Evolutionary conservation across 495 filamentous ascomycete genomes (phyloP).

Genomic region (Alectoria sarmentosa): DNA sequence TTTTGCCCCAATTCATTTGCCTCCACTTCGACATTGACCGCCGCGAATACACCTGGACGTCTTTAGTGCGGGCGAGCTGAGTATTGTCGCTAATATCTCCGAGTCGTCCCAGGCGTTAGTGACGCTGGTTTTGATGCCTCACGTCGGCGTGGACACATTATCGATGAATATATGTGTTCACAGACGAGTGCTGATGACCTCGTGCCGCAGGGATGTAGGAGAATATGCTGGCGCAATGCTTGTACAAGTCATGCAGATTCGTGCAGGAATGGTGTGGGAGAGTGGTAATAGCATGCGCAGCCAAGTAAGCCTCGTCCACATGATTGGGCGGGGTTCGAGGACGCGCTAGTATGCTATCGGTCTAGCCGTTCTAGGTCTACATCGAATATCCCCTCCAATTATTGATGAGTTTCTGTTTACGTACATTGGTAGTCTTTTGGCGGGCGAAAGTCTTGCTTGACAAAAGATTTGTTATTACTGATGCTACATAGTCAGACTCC

Average conservation of each 20-base stretch:
- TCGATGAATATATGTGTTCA: not conserved
- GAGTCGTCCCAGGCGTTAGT: not conserved
- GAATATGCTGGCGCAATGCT: slow-evolving; percentile 23
- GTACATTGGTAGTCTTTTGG: not conserved
- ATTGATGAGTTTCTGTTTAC: not conserved
- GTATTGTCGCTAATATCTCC: slow-evolving; percentile 14
- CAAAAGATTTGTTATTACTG: not conserved
- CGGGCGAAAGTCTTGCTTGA: not conserved
- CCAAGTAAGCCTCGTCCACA: slow-evolving; percentile 13
- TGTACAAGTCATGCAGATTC: slow-evolving; percentile 27
- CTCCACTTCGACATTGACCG: slow-evolving; percentile 25
- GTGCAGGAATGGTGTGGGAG: slow-evolving; percentile 17
- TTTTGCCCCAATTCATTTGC: slow-evolving; percentile 20
- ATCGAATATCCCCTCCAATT: not conserved
- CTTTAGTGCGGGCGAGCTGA: slow-evolving; percentile 13
- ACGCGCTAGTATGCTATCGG: not conserved
- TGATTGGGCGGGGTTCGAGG: slow-evolving; percentile 22
- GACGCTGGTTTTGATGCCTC: slow-evolving; percentile 7
- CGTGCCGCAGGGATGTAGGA: not conserved
- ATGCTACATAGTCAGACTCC: not conserved
- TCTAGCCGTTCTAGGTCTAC: slow-evolving; percentile 2
- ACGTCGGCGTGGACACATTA: slow-evolving; percentile 11
- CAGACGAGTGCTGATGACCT: not conserved
- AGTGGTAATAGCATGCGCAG: slow-evolving; percentile 20
- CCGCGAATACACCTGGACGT: slow-evolving; percentile 15